Percentiles rank a stretch among this genome's conserved stretches.
These are phyloP conservation scores for Globisporangium apiculatum DNA, from an alignment of 352 stramenopile genomes.

Conservation along the genomic window DNA sequence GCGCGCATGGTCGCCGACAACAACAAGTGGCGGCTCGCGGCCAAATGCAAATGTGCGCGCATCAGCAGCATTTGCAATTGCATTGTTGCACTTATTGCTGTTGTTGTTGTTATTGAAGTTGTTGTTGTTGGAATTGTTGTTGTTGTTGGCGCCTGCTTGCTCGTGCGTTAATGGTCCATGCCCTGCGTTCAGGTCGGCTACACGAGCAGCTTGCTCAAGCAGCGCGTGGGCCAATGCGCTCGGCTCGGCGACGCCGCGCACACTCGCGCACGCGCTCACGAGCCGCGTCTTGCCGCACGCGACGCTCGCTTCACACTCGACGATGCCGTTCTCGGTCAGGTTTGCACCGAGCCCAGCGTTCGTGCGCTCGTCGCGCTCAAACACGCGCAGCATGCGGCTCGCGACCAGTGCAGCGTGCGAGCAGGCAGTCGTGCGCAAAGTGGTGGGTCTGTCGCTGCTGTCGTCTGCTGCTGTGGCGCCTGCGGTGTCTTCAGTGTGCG, in stretches of 20 bases:
- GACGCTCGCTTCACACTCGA: slow-evolving; percentile 58
- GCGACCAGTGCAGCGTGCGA: slow-evolving; percentile 22
- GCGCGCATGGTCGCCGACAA: slow-evolving; percentile 39
- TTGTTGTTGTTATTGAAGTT: not conserved
- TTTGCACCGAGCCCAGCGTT: slow-evolving; percentile 58
- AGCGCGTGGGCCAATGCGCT: slow-evolving; percentile 37
- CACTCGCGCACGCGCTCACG: slow-evolving; percentile 35
- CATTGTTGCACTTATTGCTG: too few species aligned
- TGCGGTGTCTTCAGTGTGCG: too few species aligned
- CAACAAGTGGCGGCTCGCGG: slow-evolving; percentile 45
- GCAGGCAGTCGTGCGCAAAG: slow-evolving; percentile 1
- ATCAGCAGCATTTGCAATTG: not conserved
- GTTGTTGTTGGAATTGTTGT: not conserved
- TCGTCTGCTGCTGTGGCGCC: too few species aligned
- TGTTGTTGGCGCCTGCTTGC: not conserved
- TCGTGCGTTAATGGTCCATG: not conserved
- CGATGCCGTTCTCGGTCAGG: slow-evolving; percentile 30
- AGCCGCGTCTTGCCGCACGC: slow-evolving; percentile 30
- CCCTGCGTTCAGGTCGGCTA: not conserved
- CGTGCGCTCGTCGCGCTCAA: slow-evolving; percentile 43
- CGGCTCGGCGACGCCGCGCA: slow-evolving; percentile 39
- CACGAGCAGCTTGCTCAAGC: slow-evolving; percentile 20
- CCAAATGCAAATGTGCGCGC: slow-evolving; percentile 21
- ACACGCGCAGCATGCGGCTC: slow-evolving; percentile 24
- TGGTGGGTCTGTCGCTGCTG: not conserved